Evolutionary conservation across 2,329 filamentous ascomycete species (phyloP).

Genomic region (Phaeomoniella chlamydospora): DNA sequence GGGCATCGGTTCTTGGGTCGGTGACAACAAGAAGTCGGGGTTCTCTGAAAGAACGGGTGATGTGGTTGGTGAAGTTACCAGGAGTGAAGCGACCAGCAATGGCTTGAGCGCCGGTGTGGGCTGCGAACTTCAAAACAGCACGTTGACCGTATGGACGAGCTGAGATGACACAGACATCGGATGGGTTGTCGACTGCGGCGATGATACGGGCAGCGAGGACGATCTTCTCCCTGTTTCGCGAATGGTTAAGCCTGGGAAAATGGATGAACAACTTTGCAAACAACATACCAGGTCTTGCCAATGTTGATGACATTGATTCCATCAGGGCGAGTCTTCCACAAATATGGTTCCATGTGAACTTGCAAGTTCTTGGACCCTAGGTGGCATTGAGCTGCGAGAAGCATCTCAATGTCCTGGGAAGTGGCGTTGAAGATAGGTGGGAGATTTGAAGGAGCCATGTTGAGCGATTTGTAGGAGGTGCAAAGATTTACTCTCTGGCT

Average conservation of each 20-base stretch:
- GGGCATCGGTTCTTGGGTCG: constrained; percentile 97
- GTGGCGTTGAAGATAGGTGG: constrained; percentile 95
- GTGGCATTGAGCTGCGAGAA: constrained; percentile 92
- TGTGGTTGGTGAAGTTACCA: constrained; percentile 99
- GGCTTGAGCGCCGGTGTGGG: constrained; percentile 93
- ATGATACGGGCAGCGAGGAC: constrained; percentile 98
- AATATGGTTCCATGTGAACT: constrained; percentile 98
- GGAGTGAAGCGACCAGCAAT: constrained; percentile 99
- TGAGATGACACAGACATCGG: constrained; percentile 98
- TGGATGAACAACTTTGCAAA: constrained; percentile 3
- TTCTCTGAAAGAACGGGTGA: constrained; percentile 99
- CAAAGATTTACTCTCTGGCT: constrained; percentile 30
- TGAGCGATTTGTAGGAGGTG: constrained; percentile 39
- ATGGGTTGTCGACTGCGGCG: constrained; percentile 96
- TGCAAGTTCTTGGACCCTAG: constrained; percentile 98
- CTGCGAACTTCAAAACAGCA: constrained; percentile 98
- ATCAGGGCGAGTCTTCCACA: constrained; percentile 98
- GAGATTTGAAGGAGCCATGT: constrained; percentile 90
- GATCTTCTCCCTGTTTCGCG: constrained; percentile 79
- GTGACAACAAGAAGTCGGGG: constrained; percentile 98
- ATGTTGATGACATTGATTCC: constrained; percentile 99
- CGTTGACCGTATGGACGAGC: constrained; percentile 99
- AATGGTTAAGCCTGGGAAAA: constrained; percentile 4
- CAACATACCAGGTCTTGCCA: constrained; percentile 93
- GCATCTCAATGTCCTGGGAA: constrained; percentile 97